Percentiles rank a stretch among this genome's conserved stretches.
Conservation (phyloP, 352 stramenopile species). For the Pythium aphanidermatum region DNA sequence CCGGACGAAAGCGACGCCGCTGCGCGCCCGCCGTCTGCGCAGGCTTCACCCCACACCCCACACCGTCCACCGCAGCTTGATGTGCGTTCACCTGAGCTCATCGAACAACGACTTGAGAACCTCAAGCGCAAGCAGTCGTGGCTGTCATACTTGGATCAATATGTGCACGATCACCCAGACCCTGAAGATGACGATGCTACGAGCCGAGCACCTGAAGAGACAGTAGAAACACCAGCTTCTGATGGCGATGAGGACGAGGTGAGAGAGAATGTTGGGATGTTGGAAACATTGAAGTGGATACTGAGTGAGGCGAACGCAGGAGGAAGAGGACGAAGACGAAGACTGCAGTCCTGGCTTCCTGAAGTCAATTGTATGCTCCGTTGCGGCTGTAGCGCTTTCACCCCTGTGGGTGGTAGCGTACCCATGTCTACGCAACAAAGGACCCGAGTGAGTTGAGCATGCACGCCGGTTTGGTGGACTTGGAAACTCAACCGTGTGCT, state of each 20-base stretch:
- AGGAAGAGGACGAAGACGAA: slow-evolving; percentile 1
- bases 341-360: slow-evolving; percentile 30
- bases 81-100: slow-evolving; percentile 74
- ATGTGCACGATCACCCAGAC: slow-evolving; percentile 54
- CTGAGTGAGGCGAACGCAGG: too few relatives aligned
- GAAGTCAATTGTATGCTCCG: slow-evolving; percentile 45
- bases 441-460: slow-evolving; percentile 44
- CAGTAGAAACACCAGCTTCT: not conserved
- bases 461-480: too few relatives aligned
- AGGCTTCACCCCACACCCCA: slow-evolving; percentile 20
- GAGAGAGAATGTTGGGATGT: not conserved
- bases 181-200: slow-evolving; percentile 19
- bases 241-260: slow-evolving; percentile 5
- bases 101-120: slow-evolving; percentile 82
- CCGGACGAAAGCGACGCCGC: slow-evolving; percentile 36
- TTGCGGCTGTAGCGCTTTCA: slow-evolving; percentile 35
- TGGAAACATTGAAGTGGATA: too few relatives aligned
- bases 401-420: slow-evolving; percentile 56
- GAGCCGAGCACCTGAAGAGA: not conserved
- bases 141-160: slow-evolving; percentile 63
- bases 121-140: slow-evolving; percentile 70
- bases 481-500: not conserved
- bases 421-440: slow-evolving; percentile 48
- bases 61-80: slow-evolving; percentile 45
- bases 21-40: slow-evolving; percentile 5